Evolutionary conservation across 192 early-diverging fungal genomes (phyloP).

Genomic region (Backusella luteola): DNA sequence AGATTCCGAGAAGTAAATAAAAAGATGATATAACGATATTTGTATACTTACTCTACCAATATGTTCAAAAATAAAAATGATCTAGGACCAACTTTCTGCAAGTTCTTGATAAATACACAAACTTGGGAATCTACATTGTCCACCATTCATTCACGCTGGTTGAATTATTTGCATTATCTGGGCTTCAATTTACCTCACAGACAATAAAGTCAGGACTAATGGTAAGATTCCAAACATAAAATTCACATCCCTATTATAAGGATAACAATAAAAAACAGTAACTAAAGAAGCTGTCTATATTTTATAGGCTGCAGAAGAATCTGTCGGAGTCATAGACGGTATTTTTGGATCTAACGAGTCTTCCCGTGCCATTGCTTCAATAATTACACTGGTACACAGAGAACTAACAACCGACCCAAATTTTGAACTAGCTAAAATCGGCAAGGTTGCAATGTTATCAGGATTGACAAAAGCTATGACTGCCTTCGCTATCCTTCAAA

Average conservation of each 20-base stretch:
- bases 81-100: constrained; percentile 52
- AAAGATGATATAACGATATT: neutral
- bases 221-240: constrained; percentile 1
- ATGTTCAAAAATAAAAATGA: neutral
- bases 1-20: neutral
- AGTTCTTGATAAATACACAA: constrained; percentile 63
- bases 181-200: constrained; percentile 76
- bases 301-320: constrained; percentile 77
- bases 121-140: constrained; percentile 58
- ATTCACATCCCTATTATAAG: neutral
- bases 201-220: constrained; percentile 63
- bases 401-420: constrained; percentile 71
- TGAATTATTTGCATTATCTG: constrained; percentile 72
- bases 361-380: constrained; percentile 76
- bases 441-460: constrained; percentile 65
- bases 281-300: neutral
- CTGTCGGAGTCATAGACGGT: constrained; percentile 85
- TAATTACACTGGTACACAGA: constrained; percentile 73
- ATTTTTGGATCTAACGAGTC: constrained; percentile 97
- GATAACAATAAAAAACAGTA: neutral
- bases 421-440: constrained; percentile 58
- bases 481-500: constrained; percentile 81
- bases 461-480: constrained; percentile 79
- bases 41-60: neutral
- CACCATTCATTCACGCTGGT: constrained; percentile 72